phyloP scores from a whole-genome alignment of 768 basidiomycete genomes.

The Galerina sulciceps region DNA sequence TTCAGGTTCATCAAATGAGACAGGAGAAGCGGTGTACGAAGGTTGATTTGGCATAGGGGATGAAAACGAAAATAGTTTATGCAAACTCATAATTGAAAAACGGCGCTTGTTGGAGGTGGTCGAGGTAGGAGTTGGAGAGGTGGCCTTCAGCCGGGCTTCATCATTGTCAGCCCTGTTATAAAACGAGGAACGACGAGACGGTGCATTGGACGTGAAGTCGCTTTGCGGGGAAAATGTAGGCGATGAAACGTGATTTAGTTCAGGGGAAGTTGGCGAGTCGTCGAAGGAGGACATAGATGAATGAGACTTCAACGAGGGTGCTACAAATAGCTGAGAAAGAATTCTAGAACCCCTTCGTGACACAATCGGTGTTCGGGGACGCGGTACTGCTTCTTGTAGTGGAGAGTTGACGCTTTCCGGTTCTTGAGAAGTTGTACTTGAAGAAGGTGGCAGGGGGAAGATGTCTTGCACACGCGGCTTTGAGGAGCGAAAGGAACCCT shows the following conservation, averaged over 20 bases:
- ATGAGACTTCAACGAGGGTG: constrained; percentile 25
- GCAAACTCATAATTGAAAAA: constrained; percentile 42
- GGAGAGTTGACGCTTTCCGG: constrained; percentile 8
- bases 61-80: constrained; percentile 43
- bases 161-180: constrained; percentile 15
- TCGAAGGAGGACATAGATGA: constrained; percentile 32
- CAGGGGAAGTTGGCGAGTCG: constrained; percentile 26
- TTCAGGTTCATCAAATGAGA: constrained; percentile 21
- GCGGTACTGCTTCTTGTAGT: constrained; percentile 20
- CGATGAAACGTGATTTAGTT: constrained; percentile 21
- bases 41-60: constrained; percentile 15
- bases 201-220: neutral
- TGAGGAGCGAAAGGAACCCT: constrained; percentile 22
- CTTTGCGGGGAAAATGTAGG: constrained; percentile 15
- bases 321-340: constrained; percentile 41
- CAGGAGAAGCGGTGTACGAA: constrained; percentile 6
- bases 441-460: constrained; percentile 23
- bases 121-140: constrained; percentile 39
- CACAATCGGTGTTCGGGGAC: constrained; percentile 36
- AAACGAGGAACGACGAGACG: constrained; percentile 18
- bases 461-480: constrained; percentile 44
- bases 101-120: constrained; percentile 31
- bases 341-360: constrained; percentile 41
- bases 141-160: constrained; percentile 26
- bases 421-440: constrained; percentile 13